phyloP scores from a whole-genome alignment of 2,329 filamentous ascomycete species.

The Trichoderma sp. region DNA sequence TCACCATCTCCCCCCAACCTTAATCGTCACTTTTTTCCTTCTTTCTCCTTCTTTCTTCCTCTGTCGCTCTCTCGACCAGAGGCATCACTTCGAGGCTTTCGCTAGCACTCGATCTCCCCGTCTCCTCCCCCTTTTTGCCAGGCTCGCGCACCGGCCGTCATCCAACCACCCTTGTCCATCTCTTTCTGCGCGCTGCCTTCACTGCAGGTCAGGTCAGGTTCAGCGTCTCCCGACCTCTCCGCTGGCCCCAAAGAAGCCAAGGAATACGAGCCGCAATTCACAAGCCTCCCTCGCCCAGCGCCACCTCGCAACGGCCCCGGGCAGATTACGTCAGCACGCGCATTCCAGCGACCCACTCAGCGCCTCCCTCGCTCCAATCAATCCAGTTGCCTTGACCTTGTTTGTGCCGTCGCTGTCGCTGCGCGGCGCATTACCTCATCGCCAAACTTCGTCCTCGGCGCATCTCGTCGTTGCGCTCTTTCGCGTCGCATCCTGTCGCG shows the following conservation, averaged over 20 bases:
- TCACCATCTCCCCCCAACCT: not conserved
- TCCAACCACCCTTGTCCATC: slow-evolving; percentile 27
- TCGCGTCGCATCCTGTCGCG: slow-evolving; percentile 34
- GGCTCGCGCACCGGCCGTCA: slow-evolving; percentile 23
- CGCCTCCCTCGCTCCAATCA: slow-evolving; percentile 28
- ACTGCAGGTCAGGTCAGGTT: slow-evolving; percentile 26
- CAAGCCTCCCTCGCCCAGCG: slow-evolving; percentile 30
- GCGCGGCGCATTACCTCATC: slow-evolving; percentile 19
- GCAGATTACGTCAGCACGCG: slow-evolving; percentile 42
- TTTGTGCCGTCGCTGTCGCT: not conserved
- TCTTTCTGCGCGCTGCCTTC: slow-evolving; percentile 23
- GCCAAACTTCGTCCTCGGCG: slow-evolving; percentile 6
- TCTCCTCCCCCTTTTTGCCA: slow-evolving; percentile 12
- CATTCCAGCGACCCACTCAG: slow-evolving; percentile 30
- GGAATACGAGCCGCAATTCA: slow-evolving; percentile 28
- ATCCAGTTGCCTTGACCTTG: slow-evolving; percentile 14
- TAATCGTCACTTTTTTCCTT: slow-evolving; percentile 34
- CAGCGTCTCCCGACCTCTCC: slow-evolving; percentile 34
- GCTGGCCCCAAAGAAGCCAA: slow-evolving; percentile 35
- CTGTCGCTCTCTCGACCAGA: slow-evolving; percentile 33
- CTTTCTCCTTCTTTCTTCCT: slow-evolving; percentile 35
- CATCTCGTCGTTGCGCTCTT: slow-evolving; percentile 28
- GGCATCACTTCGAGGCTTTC: slow-evolving; percentile 48
- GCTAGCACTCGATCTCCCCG: slow-evolving; percentile 50
- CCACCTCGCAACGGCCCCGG: slow-evolving; percentile 25